Evolutionary conservation across 2,329 filamentous ascomycete genomes (phyloP).

Genomic region (Paraphoma sp.): DNA sequence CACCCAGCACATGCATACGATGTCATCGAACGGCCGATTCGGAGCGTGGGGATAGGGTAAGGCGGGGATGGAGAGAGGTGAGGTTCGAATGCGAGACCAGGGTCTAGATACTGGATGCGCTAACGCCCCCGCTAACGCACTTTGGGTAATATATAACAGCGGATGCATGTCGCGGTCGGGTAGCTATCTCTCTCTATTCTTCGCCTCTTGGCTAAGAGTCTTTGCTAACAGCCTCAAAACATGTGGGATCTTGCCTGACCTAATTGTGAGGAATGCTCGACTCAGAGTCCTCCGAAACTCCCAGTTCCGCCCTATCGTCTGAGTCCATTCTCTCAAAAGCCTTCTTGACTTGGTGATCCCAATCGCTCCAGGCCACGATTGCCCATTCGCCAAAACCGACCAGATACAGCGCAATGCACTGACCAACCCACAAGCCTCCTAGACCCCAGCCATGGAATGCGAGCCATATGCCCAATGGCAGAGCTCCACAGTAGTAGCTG

Average conservation of each 20-base stretch:
- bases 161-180: conserved; percentile 20
- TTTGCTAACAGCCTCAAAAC: conserved; percentile 18
- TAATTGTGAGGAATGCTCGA: conserved; percentile 25
- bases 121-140: conserved; percentile 25
- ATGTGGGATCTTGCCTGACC: neutral
- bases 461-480: conserved; percentile 82
- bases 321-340: conserved; percentile 74
- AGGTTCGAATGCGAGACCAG: conserved; percentile 25
- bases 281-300: conserved; percentile 29
- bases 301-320: conserved; percentile 51
- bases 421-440: conserved; percentile 80
- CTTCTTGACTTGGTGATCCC: conserved; percentile 74
- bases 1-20: conserved; percentile 2
- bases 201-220: conserved; percentile 20
- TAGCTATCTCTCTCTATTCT: conserved; percentile 33
- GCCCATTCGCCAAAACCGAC: conserved; percentile 81
- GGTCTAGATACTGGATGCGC: conserved; percentile 24
- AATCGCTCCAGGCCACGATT: conserved; percentile 78
- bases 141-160: conserved; percentile 29
- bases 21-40: conserved; percentile 9
- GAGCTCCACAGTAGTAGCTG: conserved; percentile 82
- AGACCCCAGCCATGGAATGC: conserved; percentile 88
- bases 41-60: conserved; percentile 25
- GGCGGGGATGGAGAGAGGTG: conserved; percentile 23
- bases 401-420: conserved; percentile 74